Percentiles rank a stretch among this genome's conserved stretches.
These are phyloP conservation scores for Nicotiana obtusifolia DNA, from an alignment of 257 asterid genomes.

Conservation along the genomic window DNA sequence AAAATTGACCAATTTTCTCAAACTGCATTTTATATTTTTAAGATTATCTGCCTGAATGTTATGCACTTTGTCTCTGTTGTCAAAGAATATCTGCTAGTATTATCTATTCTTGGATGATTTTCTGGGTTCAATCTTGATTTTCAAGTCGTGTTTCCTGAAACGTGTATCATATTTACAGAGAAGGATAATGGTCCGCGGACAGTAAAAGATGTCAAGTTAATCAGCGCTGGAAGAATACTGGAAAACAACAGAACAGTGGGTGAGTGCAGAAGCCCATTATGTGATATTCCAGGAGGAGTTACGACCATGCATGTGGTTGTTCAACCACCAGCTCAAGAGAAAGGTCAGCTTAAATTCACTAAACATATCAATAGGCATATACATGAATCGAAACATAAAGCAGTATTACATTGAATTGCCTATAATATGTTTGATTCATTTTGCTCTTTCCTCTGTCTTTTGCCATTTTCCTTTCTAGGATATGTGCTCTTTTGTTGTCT, in stretches of 20 bases:
- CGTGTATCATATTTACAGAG: slow-evolving; percentile 31
- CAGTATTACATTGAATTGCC: neutral
- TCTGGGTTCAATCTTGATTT: neutral
- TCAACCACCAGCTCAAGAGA: slow-evolving; percentile 57
- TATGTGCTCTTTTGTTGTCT: neutral
- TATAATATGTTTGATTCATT: neutral
- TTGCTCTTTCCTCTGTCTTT: neutral
- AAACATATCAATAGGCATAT: neutral
- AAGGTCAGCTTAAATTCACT: slow-evolving; percentile 35
- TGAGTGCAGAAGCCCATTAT: slow-evolving; percentile 69
- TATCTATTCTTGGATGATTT: neutral
- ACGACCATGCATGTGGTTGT: slow-evolving; percentile 88
- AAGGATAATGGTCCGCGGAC: slow-evolving; percentile 67
- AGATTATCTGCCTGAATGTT: neutral
- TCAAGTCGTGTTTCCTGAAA: neutral
- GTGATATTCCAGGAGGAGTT: slow-evolving; percentile 73
- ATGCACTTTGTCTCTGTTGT: neutral
- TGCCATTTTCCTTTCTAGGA: neutral
- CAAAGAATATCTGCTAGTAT: neutral
- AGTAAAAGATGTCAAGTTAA: slow-evolving; percentile 73
- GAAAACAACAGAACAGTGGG: slow-evolving; percentile 75
- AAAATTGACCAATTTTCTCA: neutral
- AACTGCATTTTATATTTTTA: neutral
- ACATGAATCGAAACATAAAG: neutral
- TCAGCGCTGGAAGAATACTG: slow-evolving; percentile 76